Conservation (phyloP, 371 early-diverging fungal species). For the Capillidium rhysosporum region DNA sequence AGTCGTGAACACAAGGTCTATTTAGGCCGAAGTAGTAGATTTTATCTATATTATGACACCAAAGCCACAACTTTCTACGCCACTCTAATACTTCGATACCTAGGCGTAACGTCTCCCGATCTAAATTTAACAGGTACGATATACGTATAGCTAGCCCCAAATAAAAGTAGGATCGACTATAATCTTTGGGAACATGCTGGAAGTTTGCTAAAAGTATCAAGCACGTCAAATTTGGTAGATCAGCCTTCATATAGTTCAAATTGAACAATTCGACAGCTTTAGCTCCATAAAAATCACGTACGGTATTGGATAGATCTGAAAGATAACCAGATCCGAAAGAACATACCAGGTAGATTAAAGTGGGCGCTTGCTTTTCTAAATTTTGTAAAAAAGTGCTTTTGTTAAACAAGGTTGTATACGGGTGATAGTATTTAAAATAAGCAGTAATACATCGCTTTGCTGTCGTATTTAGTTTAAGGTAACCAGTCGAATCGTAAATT, state of each 20-base stretch:
- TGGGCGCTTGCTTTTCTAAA: not conserved
- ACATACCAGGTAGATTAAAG: conserved; percentile 2
- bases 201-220: not conserved
- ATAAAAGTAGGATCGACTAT: not conserved
- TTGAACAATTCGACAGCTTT: not conserved
- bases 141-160: not conserved
- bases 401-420: not conserved
- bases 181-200: conserved; percentile 1
- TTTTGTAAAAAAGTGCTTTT: not conserved
- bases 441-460: conserved; percentile 8
- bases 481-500: no score
- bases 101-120: not conserved
- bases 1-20: not conserved
- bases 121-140: not conserved
- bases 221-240: not conserved
- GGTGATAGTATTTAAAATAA: not conserved
- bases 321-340: not conserved
- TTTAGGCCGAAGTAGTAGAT: not conserved
- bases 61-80: not conserved
- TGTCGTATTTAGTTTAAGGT: no score
- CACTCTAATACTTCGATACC: not conserved
- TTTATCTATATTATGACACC: conserved; percentile 1
- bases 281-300: not conserved
- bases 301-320: not conserved
- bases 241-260: not conserved